phyloP scores from a whole-genome alignment of 371 early-diverging fungal species.

The Lichtheimia ramosa region DNA sequence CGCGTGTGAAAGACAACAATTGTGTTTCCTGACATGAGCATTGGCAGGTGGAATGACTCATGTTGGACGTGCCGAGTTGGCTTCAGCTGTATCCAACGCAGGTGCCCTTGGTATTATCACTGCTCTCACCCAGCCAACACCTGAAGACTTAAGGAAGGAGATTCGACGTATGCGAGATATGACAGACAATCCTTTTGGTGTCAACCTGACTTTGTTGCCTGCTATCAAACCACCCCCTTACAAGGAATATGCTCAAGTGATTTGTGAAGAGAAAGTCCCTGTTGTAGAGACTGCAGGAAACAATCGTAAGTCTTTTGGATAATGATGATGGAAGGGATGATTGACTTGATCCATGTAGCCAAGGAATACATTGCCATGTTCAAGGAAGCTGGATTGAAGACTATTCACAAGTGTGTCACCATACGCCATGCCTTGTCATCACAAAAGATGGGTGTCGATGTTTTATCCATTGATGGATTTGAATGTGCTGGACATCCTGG shows the following conservation, averaged over 20 bases:
- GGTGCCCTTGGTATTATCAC: slow-evolving; percentile 94
- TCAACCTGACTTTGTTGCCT: slow-evolving; percentile 71
- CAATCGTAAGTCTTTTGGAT: slow-evolving; percentile 48
- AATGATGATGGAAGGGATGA: background rate
- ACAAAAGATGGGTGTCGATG: slow-evolving; percentile 62
- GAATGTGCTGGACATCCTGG: slow-evolving; percentile 88
- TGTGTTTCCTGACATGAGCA: background rate
- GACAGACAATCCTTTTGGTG: slow-evolving; percentile 80
- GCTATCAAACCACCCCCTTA: slow-evolving; percentile 79
- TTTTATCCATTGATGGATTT: slow-evolving; percentile 77
- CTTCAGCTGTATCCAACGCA: slow-evolving; percentile 93
- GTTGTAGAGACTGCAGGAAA: slow-evolving; percentile 77
- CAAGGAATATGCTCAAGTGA: slow-evolving; percentile 71
- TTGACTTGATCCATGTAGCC: background rate
- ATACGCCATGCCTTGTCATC: slow-evolving; percentile 75
- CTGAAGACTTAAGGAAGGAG: slow-evolving; percentile 72
- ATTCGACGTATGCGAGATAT: slow-evolving; percentile 73
- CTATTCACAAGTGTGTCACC: slow-evolving; percentile 79
- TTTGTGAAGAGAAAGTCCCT: slow-evolving; percentile 78
- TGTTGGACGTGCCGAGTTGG: slow-evolving; percentile 78
- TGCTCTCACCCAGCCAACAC: slow-evolving; percentile 86
- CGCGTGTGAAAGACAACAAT: no score
- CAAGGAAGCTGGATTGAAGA: slow-evolving; percentile 72
- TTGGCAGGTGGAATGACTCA: slow-evolving; percentile 19
- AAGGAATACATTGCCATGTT: slow-evolving; percentile 66